Conservation (phyloP, 2,329 filamentous ascomycete species). For the Colletotrichum australisinense region DNA sequence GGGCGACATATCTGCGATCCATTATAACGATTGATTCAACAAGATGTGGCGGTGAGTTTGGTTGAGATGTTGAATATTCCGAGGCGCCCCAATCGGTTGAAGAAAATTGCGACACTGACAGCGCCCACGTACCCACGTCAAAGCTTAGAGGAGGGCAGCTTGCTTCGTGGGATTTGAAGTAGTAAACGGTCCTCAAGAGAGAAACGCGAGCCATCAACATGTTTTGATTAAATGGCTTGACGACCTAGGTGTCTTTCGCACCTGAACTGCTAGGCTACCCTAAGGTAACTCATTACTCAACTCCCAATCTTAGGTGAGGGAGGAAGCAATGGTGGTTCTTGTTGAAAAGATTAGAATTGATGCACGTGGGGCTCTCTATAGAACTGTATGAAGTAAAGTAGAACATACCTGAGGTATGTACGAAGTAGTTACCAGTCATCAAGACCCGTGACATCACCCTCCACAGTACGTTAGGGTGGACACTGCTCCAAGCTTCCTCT, state of each 20-base stretch:
- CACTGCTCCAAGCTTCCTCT: background rate
- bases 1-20: background rate
- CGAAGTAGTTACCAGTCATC: no score
- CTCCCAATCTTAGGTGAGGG: background rate
- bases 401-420: no score
- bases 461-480: background rate
- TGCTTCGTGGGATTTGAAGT: background rate
- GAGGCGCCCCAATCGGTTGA: background rate
- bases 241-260: background rate
- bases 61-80: constrained; percentile 1
- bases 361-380: background rate
- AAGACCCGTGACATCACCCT: no score
- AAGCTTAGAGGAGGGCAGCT: background rate
- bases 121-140: background rate
- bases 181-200: background rate
- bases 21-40: constrained; percentile 6
- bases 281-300: no score
- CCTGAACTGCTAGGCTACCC: background rate
- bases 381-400: no score
- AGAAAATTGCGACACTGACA: background rate
- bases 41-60: constrained; percentile 14
- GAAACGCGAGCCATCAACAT: background rate
- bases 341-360: background rate
- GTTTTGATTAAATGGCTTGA: background rate
- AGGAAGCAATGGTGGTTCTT: background rate